phyloP scores from a whole-genome alignment of 2,329 filamentous ascomycete genomes.

The Penicillium sp. region DNA sequence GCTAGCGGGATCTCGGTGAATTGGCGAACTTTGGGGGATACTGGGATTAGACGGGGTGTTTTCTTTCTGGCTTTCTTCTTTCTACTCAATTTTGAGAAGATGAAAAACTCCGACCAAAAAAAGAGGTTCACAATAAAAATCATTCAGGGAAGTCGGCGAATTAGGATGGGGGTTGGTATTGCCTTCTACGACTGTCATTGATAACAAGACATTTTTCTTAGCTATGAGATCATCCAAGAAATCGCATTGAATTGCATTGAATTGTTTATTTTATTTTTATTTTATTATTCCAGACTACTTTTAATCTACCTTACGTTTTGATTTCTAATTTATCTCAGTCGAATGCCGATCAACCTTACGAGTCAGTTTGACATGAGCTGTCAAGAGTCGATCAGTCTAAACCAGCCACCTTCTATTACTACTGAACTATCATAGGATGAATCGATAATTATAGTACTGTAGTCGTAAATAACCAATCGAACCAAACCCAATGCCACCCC shows the following conservation, averaged over 20 bases:
- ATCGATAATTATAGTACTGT: not conserved
- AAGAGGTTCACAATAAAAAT: not conserved
- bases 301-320: not conserved
- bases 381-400: not conserved
- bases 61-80: not conserved
- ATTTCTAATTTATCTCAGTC: not conserved
- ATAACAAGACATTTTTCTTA: not conserved
- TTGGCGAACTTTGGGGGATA: not conserved
- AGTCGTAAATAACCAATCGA: slow-evolving; percentile 4
- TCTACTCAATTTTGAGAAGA: not conserved
- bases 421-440: not conserved
- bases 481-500: slow-evolving; percentile 5
- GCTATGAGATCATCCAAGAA: not conserved
- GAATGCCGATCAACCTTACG: not conserved
- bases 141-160: not conserved
- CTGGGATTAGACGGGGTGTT: slow-evolving; percentile 3
- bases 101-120: not conserved
- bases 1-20: slow-evolving; percentile 1
- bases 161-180: not conserved
- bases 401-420: not conserved
- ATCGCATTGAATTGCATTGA: not conserved
- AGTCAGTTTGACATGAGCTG: not conserved
- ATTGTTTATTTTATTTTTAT: not conserved
- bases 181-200: not conserved
- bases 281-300: not conserved